Evolutionary conservation across 805 yeast genomes (phyloP).

Genomic region (Blastobotrys mokoenaii): DNA sequence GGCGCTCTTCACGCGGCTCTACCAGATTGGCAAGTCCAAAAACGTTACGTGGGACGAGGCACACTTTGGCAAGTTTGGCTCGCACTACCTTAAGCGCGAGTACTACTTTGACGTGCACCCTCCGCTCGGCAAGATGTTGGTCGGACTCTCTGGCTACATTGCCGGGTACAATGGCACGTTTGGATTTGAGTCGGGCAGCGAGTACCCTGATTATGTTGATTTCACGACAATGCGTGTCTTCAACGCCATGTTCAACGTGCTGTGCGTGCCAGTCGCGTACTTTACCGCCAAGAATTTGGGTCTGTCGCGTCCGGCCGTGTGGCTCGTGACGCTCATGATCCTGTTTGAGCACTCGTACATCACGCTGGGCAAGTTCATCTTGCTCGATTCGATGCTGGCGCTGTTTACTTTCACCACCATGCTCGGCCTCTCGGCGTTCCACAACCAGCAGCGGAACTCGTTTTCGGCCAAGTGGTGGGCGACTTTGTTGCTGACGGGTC

Average conservation of each 20-base stretch:
- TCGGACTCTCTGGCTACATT: constrained; percentile 77
- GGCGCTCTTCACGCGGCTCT: constrained; percentile 48
- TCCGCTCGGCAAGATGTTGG: constrained; percentile 89
- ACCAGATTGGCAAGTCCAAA: constrained; percentile 60
- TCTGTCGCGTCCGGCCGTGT: constrained; percentile 58
- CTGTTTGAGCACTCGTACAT: constrained; percentile 75
- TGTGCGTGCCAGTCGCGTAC: constrained; percentile 82
- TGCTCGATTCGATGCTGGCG: constrained; percentile 84
- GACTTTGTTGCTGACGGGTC: constrained; percentile 81
- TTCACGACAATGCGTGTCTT: constrained; percentile 77
- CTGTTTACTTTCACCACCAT: constrained; percentile 84
- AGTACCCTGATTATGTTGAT: constrained; percentile 69
- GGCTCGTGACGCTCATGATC: constrained; percentile 68
- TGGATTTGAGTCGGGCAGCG: constrained; percentile 76
- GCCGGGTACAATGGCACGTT: constrained; percentile 86
- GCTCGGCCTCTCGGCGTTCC: constrained; percentile 63
- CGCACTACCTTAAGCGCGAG: constrained; percentile 79
- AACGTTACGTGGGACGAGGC: constrained; percentile 95
- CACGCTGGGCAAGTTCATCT: constrained; percentile 79
- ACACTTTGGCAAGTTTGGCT: constrained; percentile 94
- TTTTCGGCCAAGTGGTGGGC: constrained; percentile 86
- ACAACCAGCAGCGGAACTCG: constrained; percentile 48
- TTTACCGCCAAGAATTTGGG: constrained; percentile 72
- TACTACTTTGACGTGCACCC: constrained; percentile 97
- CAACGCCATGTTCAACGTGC: constrained; percentile 75